A percentile compares a stretch with the other conserved stretches of the same genome.
Evolutionary conservation across 257 asterid genomes (phyloP).

Genomic region (Gardenia jasminoides): DNA sequence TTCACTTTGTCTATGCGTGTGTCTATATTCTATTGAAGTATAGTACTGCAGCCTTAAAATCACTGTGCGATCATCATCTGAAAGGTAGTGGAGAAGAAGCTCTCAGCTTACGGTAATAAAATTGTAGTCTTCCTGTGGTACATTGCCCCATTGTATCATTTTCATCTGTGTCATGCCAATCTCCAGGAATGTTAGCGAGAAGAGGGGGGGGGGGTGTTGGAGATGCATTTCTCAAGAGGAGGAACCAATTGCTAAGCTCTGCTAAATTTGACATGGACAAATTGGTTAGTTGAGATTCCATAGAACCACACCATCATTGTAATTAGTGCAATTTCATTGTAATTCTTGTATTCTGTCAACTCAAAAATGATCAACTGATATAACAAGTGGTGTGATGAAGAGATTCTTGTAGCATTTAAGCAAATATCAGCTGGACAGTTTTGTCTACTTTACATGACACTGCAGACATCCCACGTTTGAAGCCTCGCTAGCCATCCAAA

Average conservation of each 20-base stretch:
- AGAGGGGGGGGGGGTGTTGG: too few species aligned
- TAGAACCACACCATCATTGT: too few species aligned
- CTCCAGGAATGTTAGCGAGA: neutral
- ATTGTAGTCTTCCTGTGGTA: too few species aligned
- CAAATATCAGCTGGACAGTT: neutral
- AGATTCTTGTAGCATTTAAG: neutral
- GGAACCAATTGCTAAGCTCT: neutral
- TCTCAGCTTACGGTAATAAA: too few species aligned
- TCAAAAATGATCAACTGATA: neutral
- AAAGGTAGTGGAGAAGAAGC: too few species aligned
- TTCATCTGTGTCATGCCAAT: too few species aligned
- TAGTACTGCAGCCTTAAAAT: neutral
- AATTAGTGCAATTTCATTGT: too few species aligned
- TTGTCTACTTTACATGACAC: slow-evolving; percentile 3
- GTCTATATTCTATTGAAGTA: too few species aligned
- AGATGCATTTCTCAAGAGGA: too few species aligned
- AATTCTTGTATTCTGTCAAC: too few species aligned
- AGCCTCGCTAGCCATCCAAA: neutral
- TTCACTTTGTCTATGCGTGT: neutral
- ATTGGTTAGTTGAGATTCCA: too few species aligned
- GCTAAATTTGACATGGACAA: neutral
- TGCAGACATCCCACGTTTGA: slow-evolving; percentile 2
- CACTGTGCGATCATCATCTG: neutral
- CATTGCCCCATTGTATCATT: too few species aligned
- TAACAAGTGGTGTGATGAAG: neutral